Percentiles rank a stretch among this genome's conserved stretches.
Conservation (phyloP, 2,329 filamentous ascomycete species). For the Aspergillus felis region DNA sequence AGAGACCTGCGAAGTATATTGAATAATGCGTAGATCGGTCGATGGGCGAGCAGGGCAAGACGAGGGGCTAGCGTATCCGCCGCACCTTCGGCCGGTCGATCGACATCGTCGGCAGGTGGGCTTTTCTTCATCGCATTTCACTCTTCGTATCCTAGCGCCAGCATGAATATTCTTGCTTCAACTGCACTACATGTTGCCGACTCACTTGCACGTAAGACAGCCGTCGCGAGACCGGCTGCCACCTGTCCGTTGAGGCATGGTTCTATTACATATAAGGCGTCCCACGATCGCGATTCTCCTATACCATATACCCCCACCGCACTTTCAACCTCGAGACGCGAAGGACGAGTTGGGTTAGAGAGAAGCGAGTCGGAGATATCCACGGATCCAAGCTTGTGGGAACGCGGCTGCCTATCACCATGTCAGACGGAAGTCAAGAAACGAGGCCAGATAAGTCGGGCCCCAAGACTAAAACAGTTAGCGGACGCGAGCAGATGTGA, state of each 20-base stretch:
- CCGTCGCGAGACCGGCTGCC: constrained; percentile 27
- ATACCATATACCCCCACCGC: background rate
- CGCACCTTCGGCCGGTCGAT: constrained; percentile 54
- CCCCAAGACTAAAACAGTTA: background rate
- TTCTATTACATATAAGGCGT: background rate
- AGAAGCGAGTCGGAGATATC: background rate
- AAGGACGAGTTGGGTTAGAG: background rate
- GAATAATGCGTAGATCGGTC: constrained; percentile 14
- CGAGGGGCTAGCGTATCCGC: constrained; percentile 43
- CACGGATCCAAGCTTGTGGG: background rate
- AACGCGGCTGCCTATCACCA: background rate
- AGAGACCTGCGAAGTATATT: constrained; percentile 16
- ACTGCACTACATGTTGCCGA: constrained; percentile 10
- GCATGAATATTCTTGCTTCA: background rate
- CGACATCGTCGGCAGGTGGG: constrained; percentile 52
- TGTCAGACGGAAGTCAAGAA: background rate
- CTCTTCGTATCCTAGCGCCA: constrained; percentile 46
- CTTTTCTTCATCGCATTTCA: constrained; percentile 56
- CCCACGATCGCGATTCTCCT: background rate
- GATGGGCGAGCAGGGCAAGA: constrained; percentile 14
- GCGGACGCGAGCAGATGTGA: background rate
- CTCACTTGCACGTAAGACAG: constrained; percentile 54
- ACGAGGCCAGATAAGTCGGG: background rate
- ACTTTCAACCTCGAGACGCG: background rate
- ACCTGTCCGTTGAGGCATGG: background rate